phyloP scores from a whole-genome alignment of 129 eudicot genomes.

The Pseudognaphalium luteoalbum region DNA sequence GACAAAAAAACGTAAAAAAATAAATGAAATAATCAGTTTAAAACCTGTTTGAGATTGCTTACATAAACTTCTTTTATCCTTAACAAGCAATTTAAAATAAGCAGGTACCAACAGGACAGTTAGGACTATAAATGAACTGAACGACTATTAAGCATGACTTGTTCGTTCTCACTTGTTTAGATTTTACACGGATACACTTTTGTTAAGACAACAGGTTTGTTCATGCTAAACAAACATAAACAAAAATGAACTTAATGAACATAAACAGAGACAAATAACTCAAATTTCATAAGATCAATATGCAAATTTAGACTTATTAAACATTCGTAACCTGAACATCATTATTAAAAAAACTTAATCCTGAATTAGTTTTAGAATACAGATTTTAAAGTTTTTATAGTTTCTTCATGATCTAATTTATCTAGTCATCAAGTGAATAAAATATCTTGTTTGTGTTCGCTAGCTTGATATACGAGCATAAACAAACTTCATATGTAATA shows the following conservation, averaged over 20 bases:
- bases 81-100: neutral
- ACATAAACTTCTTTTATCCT: neutral
- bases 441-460: neutral
- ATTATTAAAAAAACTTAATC: no score
- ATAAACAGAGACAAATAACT: no score
- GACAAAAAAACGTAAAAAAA: neutral
- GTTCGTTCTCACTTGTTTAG: neutral
- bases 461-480: neutral
- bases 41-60: neutral
- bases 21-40: neutral
- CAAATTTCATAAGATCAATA: no score
- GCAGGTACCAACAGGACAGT: neutral
- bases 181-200: neutral
- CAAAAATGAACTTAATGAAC: no score
- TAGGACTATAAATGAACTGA: neutral
- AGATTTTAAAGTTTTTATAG: no score
- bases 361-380: no score
- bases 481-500: neutral
- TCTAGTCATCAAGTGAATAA: neutral
- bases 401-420: neutral
- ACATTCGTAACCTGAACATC: no score
- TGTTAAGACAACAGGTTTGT: neutral
- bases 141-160: neutral
- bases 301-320: no score
- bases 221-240: no score